Percentiles rank a stretch among this genome's conserved stretches.
phyloP scores from a whole-genome alignment of 2,329 filamentous ascomycete genomes.

The Scolecobasidium constrictum region DNA sequence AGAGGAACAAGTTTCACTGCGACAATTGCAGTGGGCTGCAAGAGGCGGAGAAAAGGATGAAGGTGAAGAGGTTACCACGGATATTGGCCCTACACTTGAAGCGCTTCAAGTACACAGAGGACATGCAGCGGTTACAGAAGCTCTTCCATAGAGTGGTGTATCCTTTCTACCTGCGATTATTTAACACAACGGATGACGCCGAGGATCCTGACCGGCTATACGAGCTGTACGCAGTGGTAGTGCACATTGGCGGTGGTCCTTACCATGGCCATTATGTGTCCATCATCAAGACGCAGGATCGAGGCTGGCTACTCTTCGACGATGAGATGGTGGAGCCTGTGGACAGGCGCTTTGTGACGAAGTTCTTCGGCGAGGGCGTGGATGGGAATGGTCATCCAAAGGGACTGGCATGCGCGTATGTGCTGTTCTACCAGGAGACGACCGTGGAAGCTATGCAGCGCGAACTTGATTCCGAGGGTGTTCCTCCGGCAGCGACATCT shows the following conservation, averaged over 20 bases:
- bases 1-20: slow-evolving; percentile 97
- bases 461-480: slow-evolving; percentile 74
- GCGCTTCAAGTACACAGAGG: slow-evolving; percentile 96
- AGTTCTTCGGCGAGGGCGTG: slow-evolving; percentile 91
- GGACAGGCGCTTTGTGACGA: slow-evolving; percentile 88
- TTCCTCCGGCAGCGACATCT: slow-evolving; percentile 26
- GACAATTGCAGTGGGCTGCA: slow-evolving; percentile 94
- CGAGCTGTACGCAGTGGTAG: slow-evolving; percentile 92
- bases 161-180: slow-evolving; percentile 89
- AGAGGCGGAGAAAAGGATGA: slow-evolving; percentile 98
- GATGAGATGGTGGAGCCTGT: slow-evolving; percentile 98
- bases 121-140: slow-evolving; percentile 86
- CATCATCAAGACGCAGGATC: slow-evolving; percentile 93
- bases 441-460: slow-evolving; percentile 56
- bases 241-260: slow-evolving; percentile 92
- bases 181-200: slow-evolving; percentile 94
- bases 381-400: slow-evolving; percentile 26
- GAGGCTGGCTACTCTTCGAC: slow-evolving; percentile 92
- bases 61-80: slow-evolving; percentile 87
- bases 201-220: slow-evolving; percentile 90
- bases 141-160: slow-evolving; percentile 95
- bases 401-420: slow-evolving; percentile 87
- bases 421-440: slow-evolving; percentile 95
- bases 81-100: slow-evolving; percentile 90
- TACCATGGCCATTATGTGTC: slow-evolving; percentile 98